Conservation (phyloP, 495 filamentous ascomycete genomes). For the Daldinia vernicosa region DNA sequence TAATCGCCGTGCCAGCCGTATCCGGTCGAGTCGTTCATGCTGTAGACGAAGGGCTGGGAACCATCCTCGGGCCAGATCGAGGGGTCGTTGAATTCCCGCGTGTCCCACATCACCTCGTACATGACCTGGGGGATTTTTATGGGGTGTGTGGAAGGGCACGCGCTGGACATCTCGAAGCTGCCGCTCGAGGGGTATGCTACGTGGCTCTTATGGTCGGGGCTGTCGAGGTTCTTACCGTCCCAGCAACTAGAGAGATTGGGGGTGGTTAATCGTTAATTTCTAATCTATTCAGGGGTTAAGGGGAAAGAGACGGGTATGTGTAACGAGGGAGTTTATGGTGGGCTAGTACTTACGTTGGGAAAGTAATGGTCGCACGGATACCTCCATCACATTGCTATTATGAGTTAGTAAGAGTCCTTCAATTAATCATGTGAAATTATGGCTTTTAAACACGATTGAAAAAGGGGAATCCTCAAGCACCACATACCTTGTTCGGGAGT, state of each 20-base stretch:
- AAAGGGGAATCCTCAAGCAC: background rate
- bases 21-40: conserved; percentile 47
- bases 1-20: conserved; percentile 57
- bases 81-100: conserved; percentile 51
- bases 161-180: conserved; percentile 43
- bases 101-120: conserved; percentile 58
- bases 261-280: conserved; percentile 24
- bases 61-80: conserved; percentile 52
- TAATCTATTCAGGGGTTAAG: background rate
- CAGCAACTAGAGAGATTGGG: conserved; percentile 45
- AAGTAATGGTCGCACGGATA: conserved; percentile 59
- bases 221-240: conserved; percentile 61
- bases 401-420: background rate
- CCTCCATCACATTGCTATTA: conserved; percentile 51
- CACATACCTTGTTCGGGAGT: conserved; percentile 51
- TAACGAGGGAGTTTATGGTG: background rate
- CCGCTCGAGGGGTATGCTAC: conserved; percentile 40
- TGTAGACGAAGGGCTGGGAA: conserved; percentile 48
- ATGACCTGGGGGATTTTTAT: conserved; percentile 52
- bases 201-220: conserved; percentile 58
- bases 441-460: no score
- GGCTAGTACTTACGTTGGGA: conserved; percentile 50
- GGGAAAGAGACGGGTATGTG: background rate
- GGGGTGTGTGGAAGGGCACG: conserved; percentile 54
- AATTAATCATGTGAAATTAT: background rate